Conservation (phyloP, 169 alveolate genomes). For the Plasmodium yoelii region DNA sequence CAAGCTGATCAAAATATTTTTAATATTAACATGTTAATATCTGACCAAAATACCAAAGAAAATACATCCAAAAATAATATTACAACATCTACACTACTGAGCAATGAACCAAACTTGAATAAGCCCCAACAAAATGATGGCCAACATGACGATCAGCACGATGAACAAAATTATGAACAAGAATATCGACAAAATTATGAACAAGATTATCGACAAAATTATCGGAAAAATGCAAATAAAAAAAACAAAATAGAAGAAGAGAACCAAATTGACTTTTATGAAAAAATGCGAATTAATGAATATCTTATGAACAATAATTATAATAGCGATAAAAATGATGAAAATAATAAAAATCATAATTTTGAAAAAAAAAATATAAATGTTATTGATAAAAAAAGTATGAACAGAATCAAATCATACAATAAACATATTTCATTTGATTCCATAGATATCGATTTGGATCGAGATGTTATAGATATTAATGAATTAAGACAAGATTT, state of each 20-base stretch:
- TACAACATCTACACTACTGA: background rate
- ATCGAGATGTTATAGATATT: constrained; percentile 49
- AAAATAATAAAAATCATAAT: background rate
- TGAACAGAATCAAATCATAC: constrained; percentile 34
- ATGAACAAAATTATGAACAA: no score
- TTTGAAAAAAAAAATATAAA: background rate
- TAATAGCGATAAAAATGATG: background rate
- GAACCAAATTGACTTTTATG: background rate
- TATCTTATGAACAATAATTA: background rate
- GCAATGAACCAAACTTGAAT: background rate
- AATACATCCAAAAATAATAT: background rate
- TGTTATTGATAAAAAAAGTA: constrained; percentile 34
- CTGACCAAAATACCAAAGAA: background rate
- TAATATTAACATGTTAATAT: background rate
- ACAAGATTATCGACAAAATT: no score
- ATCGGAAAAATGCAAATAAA: no score
- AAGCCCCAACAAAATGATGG: no score
- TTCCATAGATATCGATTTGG: constrained; percentile 58
- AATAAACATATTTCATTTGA: constrained; percentile 58
- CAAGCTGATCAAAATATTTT: constrained; percentile 6
- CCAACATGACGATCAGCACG: no score
- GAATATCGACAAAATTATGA: no score
- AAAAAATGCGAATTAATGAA: background rate
- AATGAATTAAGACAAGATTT: constrained; percentile 42
- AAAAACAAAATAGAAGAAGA: background rate